Conservation (phyloP, 208 protist genomes). For the Histomonas meleagridis region DNA sequence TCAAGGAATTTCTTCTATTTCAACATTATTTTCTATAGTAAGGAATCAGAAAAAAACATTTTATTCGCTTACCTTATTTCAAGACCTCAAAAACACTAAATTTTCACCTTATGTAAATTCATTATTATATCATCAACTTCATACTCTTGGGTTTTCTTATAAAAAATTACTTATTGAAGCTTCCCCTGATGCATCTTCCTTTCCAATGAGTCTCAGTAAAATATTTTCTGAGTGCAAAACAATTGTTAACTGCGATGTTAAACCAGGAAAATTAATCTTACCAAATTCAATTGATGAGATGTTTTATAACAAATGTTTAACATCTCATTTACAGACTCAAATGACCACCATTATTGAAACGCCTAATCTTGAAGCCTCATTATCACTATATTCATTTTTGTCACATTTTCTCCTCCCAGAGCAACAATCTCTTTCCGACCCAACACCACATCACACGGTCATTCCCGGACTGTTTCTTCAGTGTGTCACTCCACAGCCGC, state of each 20-base stretch:
- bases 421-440: neutral
- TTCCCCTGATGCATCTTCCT: too few relatives aligned
- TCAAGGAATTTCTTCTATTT: neutral
- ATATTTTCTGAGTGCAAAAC: too few relatives aligned
- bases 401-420: neutral
- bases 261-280: too few relatives aligned
- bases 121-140: too few relatives aligned
- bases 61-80: neutral
- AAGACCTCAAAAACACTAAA: too few relatives aligned
- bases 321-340: neutral
- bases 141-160: too few relatives aligned
- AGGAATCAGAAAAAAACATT: neutral
- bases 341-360: slow-evolving; percentile 10
- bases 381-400: neutral
- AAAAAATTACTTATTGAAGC: too few relatives aligned
- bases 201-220: too few relatives aligned
- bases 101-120: too few relatives aligned
- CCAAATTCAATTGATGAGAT: too few relatives aligned
- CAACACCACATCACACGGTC: neutral
- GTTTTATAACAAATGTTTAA: neutral
- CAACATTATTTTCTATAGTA: neutral
- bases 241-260: too few relatives aligned
- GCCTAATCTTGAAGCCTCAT: neutral
- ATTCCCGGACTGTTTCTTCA: neutral
- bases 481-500: neutral